Percentiles rank a stretch among this genome's conserved stretches.
Conservation (phyloP, 805 yeast species). For the Candida arabinofermentans region DNA sequence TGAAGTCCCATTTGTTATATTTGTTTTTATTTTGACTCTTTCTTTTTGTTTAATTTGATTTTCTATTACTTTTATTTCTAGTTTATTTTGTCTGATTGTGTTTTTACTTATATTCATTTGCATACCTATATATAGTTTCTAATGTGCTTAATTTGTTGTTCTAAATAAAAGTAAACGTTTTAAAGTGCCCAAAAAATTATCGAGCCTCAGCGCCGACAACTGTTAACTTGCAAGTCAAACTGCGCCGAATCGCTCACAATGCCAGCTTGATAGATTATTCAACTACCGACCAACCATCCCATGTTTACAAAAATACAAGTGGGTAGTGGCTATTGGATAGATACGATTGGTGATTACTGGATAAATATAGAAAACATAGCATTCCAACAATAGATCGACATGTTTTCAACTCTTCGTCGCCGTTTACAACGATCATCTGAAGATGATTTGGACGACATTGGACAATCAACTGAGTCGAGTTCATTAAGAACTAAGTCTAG, state of each 20-base stretch:
- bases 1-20: not conserved
- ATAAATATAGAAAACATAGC: not conserved
- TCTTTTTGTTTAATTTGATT: not conserved
- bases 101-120: not conserved
- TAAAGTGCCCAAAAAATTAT: not conserved
- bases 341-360: no score
- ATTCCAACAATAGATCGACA: conserved; percentile 1
- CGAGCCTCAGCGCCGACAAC: no score
- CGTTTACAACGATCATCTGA: conserved; percentile 26
- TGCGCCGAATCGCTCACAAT: conserved; percentile 1
- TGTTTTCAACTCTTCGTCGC: conserved; percentile 26
- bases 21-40: not conserved
- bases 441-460: conserved; percentile 25
- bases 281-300: no score
- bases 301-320: not conserved
- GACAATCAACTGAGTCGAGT: conserved; percentile 22
- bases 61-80: not conserved
- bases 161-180: no score
- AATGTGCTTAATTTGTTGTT: not conserved
- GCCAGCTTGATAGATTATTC: no score
- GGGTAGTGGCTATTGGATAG: no score
- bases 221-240: no score
- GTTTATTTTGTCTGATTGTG: not conserved
- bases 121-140: not conserved
- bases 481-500: conserved; percentile 37